Evolutionary conservation across 2,329 filamentous ascomycete genomes (phyloP).

Genomic region (Rhynchosporium graminicola): DNA sequence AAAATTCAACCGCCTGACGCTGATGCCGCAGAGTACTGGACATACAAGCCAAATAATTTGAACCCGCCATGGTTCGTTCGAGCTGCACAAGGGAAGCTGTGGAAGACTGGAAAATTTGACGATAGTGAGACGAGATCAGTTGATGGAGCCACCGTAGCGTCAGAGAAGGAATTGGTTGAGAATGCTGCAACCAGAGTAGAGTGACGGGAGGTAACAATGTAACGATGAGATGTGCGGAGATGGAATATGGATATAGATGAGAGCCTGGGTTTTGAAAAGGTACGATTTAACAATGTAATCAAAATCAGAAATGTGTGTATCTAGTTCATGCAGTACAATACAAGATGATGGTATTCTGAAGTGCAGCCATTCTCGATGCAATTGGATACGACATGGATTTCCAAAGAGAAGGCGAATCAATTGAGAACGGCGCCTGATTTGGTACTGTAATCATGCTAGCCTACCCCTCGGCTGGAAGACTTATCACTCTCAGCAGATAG

Average conservation of each 20-base stretch:
- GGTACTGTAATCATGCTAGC: too few relatives aligned
- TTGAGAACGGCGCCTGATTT: too few relatives aligned
- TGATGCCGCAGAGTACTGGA: constrained; percentile 57
- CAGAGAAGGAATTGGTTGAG: constrained; percentile 34
- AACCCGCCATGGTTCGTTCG: constrained; percentile 58
- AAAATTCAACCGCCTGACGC: constrained; percentile 54
- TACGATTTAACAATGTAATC: neutral
- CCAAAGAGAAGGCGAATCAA: too few relatives aligned
- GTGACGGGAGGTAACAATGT: constrained; percentile 3
- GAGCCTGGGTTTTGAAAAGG: neutral
- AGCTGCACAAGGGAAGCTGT: constrained; percentile 30
- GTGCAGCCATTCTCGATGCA: too few relatives aligned
- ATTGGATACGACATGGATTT: too few relatives aligned
- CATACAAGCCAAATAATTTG: constrained; percentile 49
- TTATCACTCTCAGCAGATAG: too few relatives aligned
- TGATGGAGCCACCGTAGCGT: constrained; percentile 23
- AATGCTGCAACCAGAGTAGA: constrained; percentile 10
- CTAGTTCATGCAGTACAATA: too few relatives aligned
- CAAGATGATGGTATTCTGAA: too few relatives aligned
- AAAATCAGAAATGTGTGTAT: neutral
- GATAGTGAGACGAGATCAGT: constrained; percentile 17
- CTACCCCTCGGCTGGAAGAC: too few relatives aligned
- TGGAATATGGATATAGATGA: neutral
- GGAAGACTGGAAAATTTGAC: constrained; percentile 22
- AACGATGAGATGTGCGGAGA: neutral